Evolutionary conservation across 2,329 filamentous ascomycete genomes (phyloP).

Genomic region (Penicillium sp.): DNA sequence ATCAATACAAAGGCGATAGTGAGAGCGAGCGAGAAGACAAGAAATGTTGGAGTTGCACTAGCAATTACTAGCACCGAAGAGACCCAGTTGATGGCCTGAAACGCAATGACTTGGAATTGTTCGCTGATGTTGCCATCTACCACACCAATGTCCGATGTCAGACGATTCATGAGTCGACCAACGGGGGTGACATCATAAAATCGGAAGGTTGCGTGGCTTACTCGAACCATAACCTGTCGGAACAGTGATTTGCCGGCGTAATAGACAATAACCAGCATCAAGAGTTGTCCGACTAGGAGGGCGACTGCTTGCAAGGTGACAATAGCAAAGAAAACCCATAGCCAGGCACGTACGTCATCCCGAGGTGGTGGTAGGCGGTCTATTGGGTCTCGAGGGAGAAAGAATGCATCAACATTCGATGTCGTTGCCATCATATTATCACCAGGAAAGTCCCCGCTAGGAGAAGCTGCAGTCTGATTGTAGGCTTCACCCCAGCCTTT

Average conservation of each 20-base stretch:
- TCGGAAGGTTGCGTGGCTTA: slow-evolving; percentile 79
- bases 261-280: slow-evolving; percentile 77
- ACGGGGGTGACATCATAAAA: slow-evolving; percentile 91
- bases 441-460: slow-evolving; percentile 11
- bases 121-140: slow-evolving; percentile 82
- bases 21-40: slow-evolving; percentile 69
- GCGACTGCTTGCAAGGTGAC: slow-evolving; percentile 60
- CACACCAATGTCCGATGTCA: slow-evolving; percentile 87
- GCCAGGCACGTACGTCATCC: slow-evolving; percentile 70
- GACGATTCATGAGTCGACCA: slow-evolving; percentile 85
- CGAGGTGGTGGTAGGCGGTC: slow-evolving; percentile 65
- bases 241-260: slow-evolving; percentile 76
- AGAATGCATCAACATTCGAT: slow-evolving; percentile 10
- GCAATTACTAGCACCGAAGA: slow-evolving; percentile 76
- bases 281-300: slow-evolving; percentile 62
- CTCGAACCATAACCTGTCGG: slow-evolving; percentile 66
- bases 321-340: slow-evolving; percentile 69
- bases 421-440: slow-evolving; percentile 2
- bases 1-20: slow-evolving; percentile 69
- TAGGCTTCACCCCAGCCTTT: slow-evolving; percentile 87
- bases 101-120: slow-evolving; percentile 71
- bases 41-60: slow-evolving; percentile 73
- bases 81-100: slow-evolving; percentile 68
- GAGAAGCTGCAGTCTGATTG: slow-evolving; percentile 26
- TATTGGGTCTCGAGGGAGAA: slow-evolving; percentile 27